Evolutionary conservation across 1,139 yeast species (phyloP).

Genomic region (Protomyces macrosporus): DNA sequence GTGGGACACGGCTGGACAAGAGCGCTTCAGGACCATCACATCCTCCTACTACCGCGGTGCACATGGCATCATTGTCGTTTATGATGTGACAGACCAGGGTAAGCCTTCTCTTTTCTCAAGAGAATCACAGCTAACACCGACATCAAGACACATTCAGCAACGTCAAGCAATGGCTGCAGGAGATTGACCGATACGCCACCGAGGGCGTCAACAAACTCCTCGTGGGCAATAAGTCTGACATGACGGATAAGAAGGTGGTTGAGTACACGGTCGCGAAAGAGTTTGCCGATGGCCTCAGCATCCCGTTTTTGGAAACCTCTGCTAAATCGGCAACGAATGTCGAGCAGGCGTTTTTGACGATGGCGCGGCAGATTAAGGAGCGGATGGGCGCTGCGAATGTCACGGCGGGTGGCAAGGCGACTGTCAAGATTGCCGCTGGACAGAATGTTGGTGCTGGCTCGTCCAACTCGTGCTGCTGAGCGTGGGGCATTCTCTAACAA

Average conservation of each 20-base stretch:
- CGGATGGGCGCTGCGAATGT: conserved; percentile 73
- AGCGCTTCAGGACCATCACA: conserved; percentile 94
- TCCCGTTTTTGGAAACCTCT: conserved; percentile 93
- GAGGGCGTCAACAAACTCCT: conserved; percentile 94
- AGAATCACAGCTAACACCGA: not conserved
- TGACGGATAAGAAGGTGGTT: conserved; percentile 88
- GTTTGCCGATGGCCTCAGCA: conserved; percentile 92
- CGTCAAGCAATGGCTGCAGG: conserved; percentile 98
- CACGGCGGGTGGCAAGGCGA: conserved; percentile 55
- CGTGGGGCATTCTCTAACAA: conserved; percentile 27
- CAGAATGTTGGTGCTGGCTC: conserved; percentile 69
- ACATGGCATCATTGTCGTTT: conserved; percentile 94
- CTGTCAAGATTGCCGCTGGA: conserved; percentile 77
- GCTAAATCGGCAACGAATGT: conserved; percentile 94
- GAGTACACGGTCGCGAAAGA: conserved; percentile 96
- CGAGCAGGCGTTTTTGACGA: conserved; percentile 95
- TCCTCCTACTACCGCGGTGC: conserved; percentile 98
- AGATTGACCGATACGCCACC: conserved; percentile 95
- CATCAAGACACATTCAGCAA: conserved; percentile 67
- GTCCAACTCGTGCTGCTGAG: conserved; percentile 69
- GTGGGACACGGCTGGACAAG: conserved; percentile 99
- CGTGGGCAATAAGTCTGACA: conserved; percentile 95
- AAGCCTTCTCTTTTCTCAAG: not conserved
- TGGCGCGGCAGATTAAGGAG: conserved; percentile 98
- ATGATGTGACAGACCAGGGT: conserved; percentile 94